Conservation (phyloP, 83 land plant genomes). For the Diphasiastrum complanatum region DNA sequence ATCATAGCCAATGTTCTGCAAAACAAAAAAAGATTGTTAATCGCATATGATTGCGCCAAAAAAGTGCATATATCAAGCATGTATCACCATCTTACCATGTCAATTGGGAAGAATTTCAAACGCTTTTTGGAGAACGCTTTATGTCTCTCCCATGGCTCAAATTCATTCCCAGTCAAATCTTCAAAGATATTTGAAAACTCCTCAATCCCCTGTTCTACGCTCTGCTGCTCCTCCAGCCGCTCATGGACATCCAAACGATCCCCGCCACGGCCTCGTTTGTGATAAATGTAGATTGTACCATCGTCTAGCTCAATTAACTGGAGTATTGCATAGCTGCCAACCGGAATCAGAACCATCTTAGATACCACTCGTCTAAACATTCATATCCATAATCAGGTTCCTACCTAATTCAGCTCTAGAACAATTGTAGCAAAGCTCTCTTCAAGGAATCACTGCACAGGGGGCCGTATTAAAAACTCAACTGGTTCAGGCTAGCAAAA, state of each 20-base stretch:
- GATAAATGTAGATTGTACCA: constrained; percentile 41
- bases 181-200: constrained; percentile 58
- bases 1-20: constrained; percentile 55
- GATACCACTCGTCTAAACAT: neutral
- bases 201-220: constrained; percentile 28
- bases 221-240: constrained; percentile 42
- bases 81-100: constrained; percentile 54
- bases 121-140: constrained; percentile 54
- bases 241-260: constrained; percentile 45
- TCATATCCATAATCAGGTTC: too few relatives aligned
- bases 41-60: neutral
- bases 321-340: constrained; percentile 51
- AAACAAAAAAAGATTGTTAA: neutral
- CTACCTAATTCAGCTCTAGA: too few relatives aligned
- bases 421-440: too few relatives aligned
- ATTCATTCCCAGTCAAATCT: constrained; percentile 65
- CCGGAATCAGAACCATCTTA: neutral
- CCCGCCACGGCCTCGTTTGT: constrained; percentile 54
- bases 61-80: neutral
- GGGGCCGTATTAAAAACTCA: too few relatives aligned
- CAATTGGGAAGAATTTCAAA: constrained; percentile 52
- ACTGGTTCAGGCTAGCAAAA: constrained; percentile 51
- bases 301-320: constrained; percentile 58
- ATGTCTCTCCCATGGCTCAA: constrained; percentile 79
- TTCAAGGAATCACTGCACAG: too few relatives aligned